These are phyloP conservation scores for Linderniella brevidens DNA, from an alignment of 257 asterid species.

Conservation along the genomic window DNA sequence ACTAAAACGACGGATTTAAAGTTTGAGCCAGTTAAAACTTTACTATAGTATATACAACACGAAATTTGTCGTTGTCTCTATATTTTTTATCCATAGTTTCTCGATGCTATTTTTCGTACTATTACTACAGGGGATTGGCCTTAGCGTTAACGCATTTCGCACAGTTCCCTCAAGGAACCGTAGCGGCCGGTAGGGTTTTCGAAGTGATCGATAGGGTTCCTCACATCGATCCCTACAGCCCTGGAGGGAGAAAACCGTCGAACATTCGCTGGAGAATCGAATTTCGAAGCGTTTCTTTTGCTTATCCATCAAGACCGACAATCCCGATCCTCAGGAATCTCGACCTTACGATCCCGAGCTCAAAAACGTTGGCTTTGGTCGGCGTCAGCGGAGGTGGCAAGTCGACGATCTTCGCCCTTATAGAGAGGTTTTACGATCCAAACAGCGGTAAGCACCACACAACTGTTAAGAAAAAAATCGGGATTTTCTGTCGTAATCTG, in stretches of 20 bases:
- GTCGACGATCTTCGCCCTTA: slow-evolving; percentile 56
- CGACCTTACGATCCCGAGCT: slow-evolving; percentile 31
- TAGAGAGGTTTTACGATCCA: slow-evolving; percentile 72
- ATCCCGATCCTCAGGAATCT: slow-evolving; percentile 51
- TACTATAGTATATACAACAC: no score
- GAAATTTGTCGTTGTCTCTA: no score
- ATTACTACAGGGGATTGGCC: slow-evolving; percentile 53
- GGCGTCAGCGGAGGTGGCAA: slow-evolving; percentile 96
- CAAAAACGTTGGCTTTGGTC: slow-evolving; percentile 70
- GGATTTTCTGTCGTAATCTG: slow-evolving; percentile 39
- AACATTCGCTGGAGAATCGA: slow-evolving; percentile 59
- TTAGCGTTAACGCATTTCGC: slow-evolving; percentile 63
- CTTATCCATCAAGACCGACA: slow-evolving; percentile 75
- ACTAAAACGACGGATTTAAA: no score
- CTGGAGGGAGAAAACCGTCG: slow-evolving; percentile 48
- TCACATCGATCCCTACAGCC: slow-evolving; percentile 57
- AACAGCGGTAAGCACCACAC: slow-evolving; percentile 71
- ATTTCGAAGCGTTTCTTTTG: slow-evolving; percentile 49
- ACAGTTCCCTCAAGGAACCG: slow-evolving; percentile 74
- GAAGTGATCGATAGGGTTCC: slow-evolving; percentile 57
- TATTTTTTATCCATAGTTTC: no score
- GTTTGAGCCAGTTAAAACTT: no score
- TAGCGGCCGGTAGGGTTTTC: slow-evolving; percentile 63
- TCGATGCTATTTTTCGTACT: background rate
- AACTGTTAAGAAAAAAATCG: slow-evolving; percentile 47